Conservation (phyloP, 805 yeast genomes). For the Myxozyma mucilagina region DNA sequence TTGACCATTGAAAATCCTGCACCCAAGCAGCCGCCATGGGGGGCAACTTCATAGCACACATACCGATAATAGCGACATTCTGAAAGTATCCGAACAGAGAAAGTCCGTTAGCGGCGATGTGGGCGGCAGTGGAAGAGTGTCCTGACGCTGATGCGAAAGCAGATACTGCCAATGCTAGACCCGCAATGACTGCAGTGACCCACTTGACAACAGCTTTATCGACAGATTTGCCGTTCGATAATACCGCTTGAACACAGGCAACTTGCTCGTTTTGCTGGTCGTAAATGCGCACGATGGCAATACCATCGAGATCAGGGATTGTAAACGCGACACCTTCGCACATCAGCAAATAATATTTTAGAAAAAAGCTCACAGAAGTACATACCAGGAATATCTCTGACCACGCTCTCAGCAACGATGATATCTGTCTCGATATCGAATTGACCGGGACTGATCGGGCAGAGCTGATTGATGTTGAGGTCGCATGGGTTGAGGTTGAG, state of each 20-base stretch:
- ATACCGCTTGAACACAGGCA: slow-evolving; percentile 89
- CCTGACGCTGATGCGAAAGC: slow-evolving; percentile 86
- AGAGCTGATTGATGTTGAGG: slow-evolving; percentile 55
- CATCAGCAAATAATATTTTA: neutral
- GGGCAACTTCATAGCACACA: slow-evolving; percentile 95
- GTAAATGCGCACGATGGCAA: slow-evolving; percentile 72
- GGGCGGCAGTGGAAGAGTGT: slow-evolving; percentile 90
- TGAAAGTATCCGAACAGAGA: slow-evolving; percentile 93
- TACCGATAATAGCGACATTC: slow-evolving; percentile 82
- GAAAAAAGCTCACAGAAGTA: neutral
- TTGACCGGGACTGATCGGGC: slow-evolving; percentile 89
- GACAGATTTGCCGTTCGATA: slow-evolving; percentile 89
- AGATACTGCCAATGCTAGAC: slow-evolving; percentile 82
- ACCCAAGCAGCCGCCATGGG: slow-evolving; percentile 99
- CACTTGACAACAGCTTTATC: slow-evolving; percentile 89
- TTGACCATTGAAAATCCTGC: slow-evolving; percentile 93
- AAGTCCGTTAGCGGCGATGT: slow-evolving; percentile 93
- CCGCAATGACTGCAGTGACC: slow-evolving; percentile 93
- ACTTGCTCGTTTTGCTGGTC: slow-evolving; percentile 47
- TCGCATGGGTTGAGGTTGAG: slow-evolving; percentile 64
- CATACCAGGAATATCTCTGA: slow-evolving; percentile 61
- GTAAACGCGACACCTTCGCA: slow-evolving; percentile 64
- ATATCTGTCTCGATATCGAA: slow-evolving; percentile 64
- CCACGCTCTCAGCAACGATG: slow-evolving; percentile 45
- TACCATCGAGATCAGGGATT: slow-evolving; percentile 92